Percentiles rank a stretch among this genome's conserved stretches.
These are phyloP conservation scores for Pleurotus cornucopiae DNA, from an alignment of 768 basidiomycete species.

Conservation along the genomic window DNA sequence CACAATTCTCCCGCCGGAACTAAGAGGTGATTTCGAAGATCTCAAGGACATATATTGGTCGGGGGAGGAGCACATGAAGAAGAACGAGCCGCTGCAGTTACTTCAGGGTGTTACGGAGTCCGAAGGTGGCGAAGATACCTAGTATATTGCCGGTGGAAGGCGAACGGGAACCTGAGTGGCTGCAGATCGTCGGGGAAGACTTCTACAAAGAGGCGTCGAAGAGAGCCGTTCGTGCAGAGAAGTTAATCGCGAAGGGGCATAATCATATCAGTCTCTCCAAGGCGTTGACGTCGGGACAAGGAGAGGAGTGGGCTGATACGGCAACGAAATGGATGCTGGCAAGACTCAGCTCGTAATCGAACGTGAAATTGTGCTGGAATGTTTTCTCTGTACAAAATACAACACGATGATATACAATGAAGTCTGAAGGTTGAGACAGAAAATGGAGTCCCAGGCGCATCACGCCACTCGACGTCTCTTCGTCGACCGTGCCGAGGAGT, in stretches of 20 bases:
- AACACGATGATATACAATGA: too few species aligned
- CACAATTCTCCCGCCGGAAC: conserved; percentile 20
- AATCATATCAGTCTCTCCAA: conserved; percentile 60
- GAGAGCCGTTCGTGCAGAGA: conserved; percentile 26
- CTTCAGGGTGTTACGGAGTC: conserved; percentile 30
- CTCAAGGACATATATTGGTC: conserved; percentile 36
- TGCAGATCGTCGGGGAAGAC: conserved; percentile 28
- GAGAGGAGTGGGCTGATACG: conserved; percentile 59
- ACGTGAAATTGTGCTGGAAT: too few species aligned
- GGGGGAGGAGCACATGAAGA: conserved; percentile 26
- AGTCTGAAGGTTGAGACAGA: too few species aligned
- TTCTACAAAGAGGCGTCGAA: conserved; percentile 37
- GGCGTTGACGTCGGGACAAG: conserved; percentile 48
- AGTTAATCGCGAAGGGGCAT: conserved; percentile 43
- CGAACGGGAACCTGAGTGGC: conserved; percentile 48
- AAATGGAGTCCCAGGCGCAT: too few species aligned
- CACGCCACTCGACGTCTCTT: too few species aligned
- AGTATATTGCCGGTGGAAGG: conserved; percentile 43
- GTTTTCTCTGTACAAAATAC: too few species aligned
- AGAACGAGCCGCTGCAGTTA: conserved; percentile 37
- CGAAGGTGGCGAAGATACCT: conserved; percentile 35
- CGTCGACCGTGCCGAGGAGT: too few species aligned
- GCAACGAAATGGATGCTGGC: conserved; percentile 33
- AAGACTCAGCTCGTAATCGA: not conserved
- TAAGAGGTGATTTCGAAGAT: conserved; percentile 19